Evolutionary conservation across 495 filamentous ascomycete genomes (phyloP).

Genomic region (Annulohypoxylon maeteangense): DNA sequence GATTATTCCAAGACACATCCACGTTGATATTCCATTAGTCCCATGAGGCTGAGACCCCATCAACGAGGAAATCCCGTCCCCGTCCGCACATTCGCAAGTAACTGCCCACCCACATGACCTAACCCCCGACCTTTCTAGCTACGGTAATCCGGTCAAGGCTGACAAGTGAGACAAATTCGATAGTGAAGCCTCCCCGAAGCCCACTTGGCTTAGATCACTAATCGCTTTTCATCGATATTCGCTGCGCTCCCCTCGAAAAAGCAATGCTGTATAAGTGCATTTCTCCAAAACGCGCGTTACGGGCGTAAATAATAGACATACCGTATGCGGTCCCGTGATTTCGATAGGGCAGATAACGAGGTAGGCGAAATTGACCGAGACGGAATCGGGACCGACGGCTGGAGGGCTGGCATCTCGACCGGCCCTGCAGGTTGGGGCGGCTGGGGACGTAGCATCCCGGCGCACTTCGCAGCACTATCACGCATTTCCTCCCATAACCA

Average conservation of each 20-base stretch:
- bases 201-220: not conserved
- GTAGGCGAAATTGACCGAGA: not conserved
- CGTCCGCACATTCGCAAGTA: not conserved
- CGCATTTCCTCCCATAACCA: not conserved
- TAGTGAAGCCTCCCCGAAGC: not conserved
- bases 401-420: not conserved
- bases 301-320: not conserved
- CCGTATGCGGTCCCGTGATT: not conserved
- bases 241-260: not conserved
- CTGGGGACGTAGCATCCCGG: not conserved
- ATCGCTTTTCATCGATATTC: not conserved
- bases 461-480: not conserved
- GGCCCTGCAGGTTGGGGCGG: not conserved
- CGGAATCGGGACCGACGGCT: not conserved
- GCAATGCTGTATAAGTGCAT: not conserved
- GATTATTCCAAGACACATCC: not conserved
- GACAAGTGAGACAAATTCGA: slow-evolving; percentile 7
- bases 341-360: not conserved
- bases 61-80: not conserved
- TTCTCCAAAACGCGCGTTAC: not conserved
- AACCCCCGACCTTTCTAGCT: not conserved
- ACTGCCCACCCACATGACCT: not conserved
- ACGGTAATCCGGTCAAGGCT: not conserved
- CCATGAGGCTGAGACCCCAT: not conserved
- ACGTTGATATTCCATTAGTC: not conserved